Base-by-base conservation (phyloP, 345 rosid species). In the Eucalyptus shirleyi region DNA sequence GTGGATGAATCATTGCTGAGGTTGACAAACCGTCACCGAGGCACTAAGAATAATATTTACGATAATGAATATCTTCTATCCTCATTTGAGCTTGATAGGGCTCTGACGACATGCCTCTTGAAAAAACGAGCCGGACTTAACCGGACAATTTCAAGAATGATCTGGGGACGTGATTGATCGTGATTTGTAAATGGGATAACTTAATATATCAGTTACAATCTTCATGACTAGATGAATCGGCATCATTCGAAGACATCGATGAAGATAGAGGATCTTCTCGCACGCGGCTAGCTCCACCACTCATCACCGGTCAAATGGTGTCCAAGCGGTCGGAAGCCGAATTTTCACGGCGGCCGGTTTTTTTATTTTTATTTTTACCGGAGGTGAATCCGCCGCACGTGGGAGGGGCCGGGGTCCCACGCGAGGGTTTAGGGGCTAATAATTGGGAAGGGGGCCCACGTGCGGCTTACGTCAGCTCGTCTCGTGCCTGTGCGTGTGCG, bases 11-110 rank as follows among this genome's bases (percentile, higher is more conserved):
- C 7, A 4, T 37, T 16, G 42, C 7, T 3, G 4, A 34, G 44
- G 80, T 67, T 1, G 12, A n/a, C 9, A 8, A 65, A n/a, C 1
- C 3, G 3, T 65, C 40, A 16, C 3, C 2, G 0, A 65, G 77
- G 77, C 40, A 65, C 21, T 15, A 65, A 16, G 80, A 8, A 32
- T 32, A 16, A 4, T 67, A 16, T n/a, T 67, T 4, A 9, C 2
- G 2, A 67, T 2, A 67, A 32, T 2, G 12, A 1, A 2, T 8
- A 67, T n/a, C 19, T 67, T 16, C 21, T 7, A n/a, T 67, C 6
- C 12, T 67, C 42, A 67, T 32, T 0, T 3, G 24, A 17, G 81
- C 11, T 16, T 17, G 42, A 32, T 69, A 8, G 81, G 24, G 42
- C 24, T 32, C 11, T 8, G 24, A 34, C 6, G 24, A 37, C 81